These are phyloP conservation scores for Martiniozyma abietophila DNA, from an alignment of 805 yeast genomes.

Conservation along the genomic window DNA sequence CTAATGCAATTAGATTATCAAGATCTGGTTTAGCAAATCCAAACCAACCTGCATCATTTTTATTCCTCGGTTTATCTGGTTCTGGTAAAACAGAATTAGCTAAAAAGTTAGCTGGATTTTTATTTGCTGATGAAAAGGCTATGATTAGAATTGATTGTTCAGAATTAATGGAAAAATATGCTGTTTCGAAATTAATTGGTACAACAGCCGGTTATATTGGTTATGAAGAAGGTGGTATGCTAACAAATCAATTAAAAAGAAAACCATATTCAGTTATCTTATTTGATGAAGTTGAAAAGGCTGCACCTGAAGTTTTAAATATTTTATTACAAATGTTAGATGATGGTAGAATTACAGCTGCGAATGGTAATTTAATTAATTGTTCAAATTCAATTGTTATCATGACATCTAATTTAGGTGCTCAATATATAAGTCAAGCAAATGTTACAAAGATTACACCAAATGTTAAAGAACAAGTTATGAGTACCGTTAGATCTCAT, in stretches of 20 bases:
- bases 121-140: constrained; percentile 92
- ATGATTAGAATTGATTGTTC: constrained; percentile 98
- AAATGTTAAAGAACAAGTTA: constrained; percentile 65
- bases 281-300: constrained; percentile 97
- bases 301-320: constrained; percentile 95
- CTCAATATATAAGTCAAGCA: constrained; percentile 68
- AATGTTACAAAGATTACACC: constrained; percentile 55
- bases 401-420: constrained; percentile 97
- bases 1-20: constrained; percentile 86
- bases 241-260: constrained; percentile 85
- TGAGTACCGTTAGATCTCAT: constrained; percentile 76
- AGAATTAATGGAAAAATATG: constrained; percentile 89
- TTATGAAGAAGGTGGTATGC: constrained; percentile 93
- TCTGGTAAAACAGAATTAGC: constrained; percentile 98
- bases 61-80: constrained; percentile 92
- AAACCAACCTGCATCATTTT: constrained; percentile 89
- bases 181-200: constrained; percentile 90
- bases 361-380: constrained; percentile 88
- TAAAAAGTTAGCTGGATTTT: constrained; percentile 90
- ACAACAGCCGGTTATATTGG: constrained; percentile 98
- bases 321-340: constrained; percentile 86
- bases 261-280: constrained; percentile 93
- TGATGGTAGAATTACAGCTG: constrained; percentile 92
- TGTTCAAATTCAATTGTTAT: constrained; percentile 88
- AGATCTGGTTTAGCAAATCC: constrained; percentile 96